A percentile compares a stretch with the other conserved stretches of the same genome.
Conservation (phyloP, 371 early-diverging fungal genomes). For the Rhizopus sp. region DNA sequence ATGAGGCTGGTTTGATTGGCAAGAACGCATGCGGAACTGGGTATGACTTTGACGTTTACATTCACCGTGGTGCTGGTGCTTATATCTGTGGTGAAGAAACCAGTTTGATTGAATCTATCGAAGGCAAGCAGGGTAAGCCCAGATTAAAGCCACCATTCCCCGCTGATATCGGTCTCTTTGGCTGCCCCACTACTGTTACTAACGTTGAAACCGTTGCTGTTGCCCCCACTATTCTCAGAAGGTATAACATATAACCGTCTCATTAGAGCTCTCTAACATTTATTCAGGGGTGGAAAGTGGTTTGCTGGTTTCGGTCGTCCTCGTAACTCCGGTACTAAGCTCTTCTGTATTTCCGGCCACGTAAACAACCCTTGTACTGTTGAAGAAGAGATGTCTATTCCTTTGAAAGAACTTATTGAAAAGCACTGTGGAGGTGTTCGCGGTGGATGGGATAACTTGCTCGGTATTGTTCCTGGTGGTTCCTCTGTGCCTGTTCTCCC, state of each 20-base stretch:
- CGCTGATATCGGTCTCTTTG: constrained; percentile 97
- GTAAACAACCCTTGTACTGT: constrained; percentile 97
- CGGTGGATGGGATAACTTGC: constrained; percentile 98
- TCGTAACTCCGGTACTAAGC: constrained; percentile 94
- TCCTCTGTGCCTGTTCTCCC: constrained; percentile 95
- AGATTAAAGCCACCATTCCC: constrained; percentile 99
- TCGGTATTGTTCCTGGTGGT: constrained; percentile 97
- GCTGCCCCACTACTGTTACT: constrained; percentile 97
- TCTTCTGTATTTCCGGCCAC: constrained; percentile 96
- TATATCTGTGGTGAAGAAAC: constrained; percentile 99
- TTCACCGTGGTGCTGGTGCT: constrained; percentile 97
- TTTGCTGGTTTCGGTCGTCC: constrained; percentile 93
- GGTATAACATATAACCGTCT: constrained; percentile 29
- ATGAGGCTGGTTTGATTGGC: constrained; percentile 91
- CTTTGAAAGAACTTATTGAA: constrained; percentile 92
- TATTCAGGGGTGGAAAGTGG: constrained; percentile 84
- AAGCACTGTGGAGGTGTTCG: constrained; percentile 96
- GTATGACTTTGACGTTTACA: constrained; percentile 94
- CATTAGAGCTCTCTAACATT: background rate
- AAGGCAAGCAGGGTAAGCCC: constrained; percentile 98
- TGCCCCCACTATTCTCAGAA: constrained; percentile 94
- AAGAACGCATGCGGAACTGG: constrained; percentile 97
- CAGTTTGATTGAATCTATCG: constrained; percentile 95
- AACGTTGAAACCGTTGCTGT: constrained; percentile 98
- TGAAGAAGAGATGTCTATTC: constrained; percentile 98